Percentiles rank a stretch among this genome's conserved stretches.
phyloP scores from a whole-genome alignment of 2,329 filamentous ascomycete genomes.

The Fusarium circinatum region DNA sequence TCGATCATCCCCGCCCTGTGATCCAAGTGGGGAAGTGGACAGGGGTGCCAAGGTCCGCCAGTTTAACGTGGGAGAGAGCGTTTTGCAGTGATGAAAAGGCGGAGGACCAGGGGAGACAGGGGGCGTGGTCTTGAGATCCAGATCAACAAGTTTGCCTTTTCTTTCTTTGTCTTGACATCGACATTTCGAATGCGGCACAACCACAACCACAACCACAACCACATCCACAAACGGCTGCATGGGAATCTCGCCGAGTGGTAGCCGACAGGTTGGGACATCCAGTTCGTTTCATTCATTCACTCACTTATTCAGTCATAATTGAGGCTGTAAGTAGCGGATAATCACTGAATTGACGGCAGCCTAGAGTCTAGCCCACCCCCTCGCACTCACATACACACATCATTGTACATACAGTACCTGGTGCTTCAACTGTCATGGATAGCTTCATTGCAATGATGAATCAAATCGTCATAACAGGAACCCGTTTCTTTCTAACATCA shows the following conservation, averaged over 20 bases:
- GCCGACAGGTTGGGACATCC: conserved; percentile 32
- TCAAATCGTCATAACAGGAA: background rate
- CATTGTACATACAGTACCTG: background rate
- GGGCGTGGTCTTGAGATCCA: background rate
- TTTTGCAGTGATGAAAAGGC: conserved; percentile 42
- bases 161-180: background rate
- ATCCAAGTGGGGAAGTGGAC: conserved; percentile 16
- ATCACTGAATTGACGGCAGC: background rate
- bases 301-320: background rate
- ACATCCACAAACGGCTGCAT: conserved; percentile 18
- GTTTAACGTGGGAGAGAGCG: conserved; percentile 39
- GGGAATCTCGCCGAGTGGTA: conserved; percentile 37
- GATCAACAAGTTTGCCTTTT: background rate
- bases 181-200: background rate
- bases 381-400: background rate
- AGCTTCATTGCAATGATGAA: background rate
- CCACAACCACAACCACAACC: background rate
- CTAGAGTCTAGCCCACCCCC: conserved; percentile 1
- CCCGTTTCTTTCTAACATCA: background rate
- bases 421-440: background rate
- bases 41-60: conserved; percentile 38
- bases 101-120: conserved; percentile 31
- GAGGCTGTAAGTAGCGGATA: conserved; percentile 28
- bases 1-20: conserved; percentile 31
- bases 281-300: background rate